Percentiles rank a stretch among this genome's conserved stretches.
Conservation (phyloP, 1,139 yeast species). For the Debaryomyces singareniensis region DNA sequence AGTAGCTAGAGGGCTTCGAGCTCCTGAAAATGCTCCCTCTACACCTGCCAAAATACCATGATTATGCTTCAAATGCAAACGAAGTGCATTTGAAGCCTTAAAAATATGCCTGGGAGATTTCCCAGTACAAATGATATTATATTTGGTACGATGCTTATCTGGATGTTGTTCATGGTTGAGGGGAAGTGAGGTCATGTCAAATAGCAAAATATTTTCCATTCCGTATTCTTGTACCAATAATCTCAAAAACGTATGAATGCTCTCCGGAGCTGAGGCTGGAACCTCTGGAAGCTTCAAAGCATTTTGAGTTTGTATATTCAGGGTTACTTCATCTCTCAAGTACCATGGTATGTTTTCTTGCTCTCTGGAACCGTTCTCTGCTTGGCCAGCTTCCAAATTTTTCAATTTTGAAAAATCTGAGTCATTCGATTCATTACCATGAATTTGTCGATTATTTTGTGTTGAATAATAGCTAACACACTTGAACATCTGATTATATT, state of each 20-base stretch:
- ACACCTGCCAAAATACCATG: constrained; percentile 39
- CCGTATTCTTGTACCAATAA: constrained; percentile 59
- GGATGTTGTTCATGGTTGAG: constrained; percentile 32
- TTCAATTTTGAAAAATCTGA: too few relatives aligned
- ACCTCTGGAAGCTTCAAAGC: constrained; percentile 36
- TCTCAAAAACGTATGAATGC: constrained; percentile 39
- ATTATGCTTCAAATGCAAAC: constrained; percentile 28
- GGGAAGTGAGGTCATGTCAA: constrained; percentile 38
- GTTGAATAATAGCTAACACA: too few relatives aligned
- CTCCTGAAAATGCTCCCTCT: constrained; percentile 68
- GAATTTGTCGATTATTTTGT: too few relatives aligned
- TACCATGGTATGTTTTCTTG: constrained; percentile 52
- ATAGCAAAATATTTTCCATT: constrained; percentile 49
- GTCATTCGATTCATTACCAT: too few relatives aligned
- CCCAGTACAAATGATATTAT: constrained; percentile 69
- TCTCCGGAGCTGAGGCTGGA: constrained; percentile 52
- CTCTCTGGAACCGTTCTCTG: too few relatives aligned
- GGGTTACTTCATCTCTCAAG: constrained; percentile 45
- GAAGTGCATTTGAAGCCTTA: constrained; percentile 60
- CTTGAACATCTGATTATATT: too few relatives aligned
- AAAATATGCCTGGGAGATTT: constrained; percentile 71
- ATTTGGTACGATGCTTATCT: constrained; percentile 30
- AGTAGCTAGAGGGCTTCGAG: constrained; percentile 51
- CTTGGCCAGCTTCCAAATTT: too few relatives aligned
- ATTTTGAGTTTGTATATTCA: constrained; percentile 25